phyloP scores from a whole-genome alignment of 1,284 basidiomycete genomes.

The Ceratobasidium sp. region DNA sequence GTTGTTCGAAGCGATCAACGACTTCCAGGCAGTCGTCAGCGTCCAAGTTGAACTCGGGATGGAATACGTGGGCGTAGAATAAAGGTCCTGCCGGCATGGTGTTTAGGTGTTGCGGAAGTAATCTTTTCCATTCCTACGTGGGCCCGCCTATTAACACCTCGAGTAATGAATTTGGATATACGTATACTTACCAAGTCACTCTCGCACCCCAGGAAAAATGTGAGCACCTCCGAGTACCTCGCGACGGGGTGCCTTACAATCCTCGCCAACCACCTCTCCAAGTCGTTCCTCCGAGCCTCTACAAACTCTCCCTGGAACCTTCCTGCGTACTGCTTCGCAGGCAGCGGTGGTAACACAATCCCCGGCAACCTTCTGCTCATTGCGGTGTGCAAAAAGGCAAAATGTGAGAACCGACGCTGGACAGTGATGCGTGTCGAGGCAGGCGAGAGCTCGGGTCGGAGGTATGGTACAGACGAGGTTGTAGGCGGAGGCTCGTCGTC shows the following conservation, averaged over 20 bases:
- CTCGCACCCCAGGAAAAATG: slow-evolving; percentile 78
- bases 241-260: slow-evolving; percentile 79
- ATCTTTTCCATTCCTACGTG: slow-evolving; percentile 71
- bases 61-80: slow-evolving; percentile 80
- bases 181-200: slow-evolving; percentile 64
- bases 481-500: slow-evolving; percentile 1
- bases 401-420: slow-evolving; percentile 81
- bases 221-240: slow-evolving; percentile 78
- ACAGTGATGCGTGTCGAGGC: slow-evolving; percentile 68
- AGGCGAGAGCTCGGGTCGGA: slow-evolving; percentile 3
- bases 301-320: slow-evolving; percentile 81
- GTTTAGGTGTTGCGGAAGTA: slow-evolving; percentile 64
- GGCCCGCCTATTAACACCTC: not conserved
- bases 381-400: slow-evolving; percentile 75
- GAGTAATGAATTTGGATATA: not conserved
- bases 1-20: slow-evolving; percentile 66
- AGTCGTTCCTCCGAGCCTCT: slow-evolving; percentile 77
- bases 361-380: slow-evolving; percentile 71
- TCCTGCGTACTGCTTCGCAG: slow-evolving; percentile 82
- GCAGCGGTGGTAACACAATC: slow-evolving; percentile 78
- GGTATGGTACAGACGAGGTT: slow-evolving; percentile 30
- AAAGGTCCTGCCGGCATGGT: slow-evolving; percentile 65
- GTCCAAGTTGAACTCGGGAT: slow-evolving; percentile 84
- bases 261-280: slow-evolving; percentile 76
- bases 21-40: slow-evolving; percentile 66